Evolutionary conservation across 2,329 filamentous ascomycete genomes (phyloP).

Genomic region (Colletotrichum viniferum): DNA sequence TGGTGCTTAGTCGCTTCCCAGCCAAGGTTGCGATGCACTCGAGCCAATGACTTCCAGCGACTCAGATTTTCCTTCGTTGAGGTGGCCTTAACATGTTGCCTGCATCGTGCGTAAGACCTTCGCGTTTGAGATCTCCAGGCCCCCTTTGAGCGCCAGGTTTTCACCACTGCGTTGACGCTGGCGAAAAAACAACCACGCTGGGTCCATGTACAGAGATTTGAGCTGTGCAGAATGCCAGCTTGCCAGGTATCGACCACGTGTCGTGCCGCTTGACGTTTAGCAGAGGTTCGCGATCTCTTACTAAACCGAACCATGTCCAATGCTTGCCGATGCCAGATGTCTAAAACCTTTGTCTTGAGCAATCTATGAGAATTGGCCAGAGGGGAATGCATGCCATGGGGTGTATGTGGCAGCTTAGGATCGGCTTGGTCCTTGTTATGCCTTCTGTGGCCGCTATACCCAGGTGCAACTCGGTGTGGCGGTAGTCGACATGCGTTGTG

Average conservation of each 20-base stretch:
- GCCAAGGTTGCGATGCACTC: not conserved
- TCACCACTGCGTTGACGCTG: not conserved
- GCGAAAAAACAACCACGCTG: conserved; percentile 6
- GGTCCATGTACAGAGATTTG: not conserved
- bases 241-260: conserved; percentile 2
- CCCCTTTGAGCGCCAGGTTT: not conserved
- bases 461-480: not conserved
- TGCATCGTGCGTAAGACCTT: conserved; percentile 15
- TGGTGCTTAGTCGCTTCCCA: not conserved
- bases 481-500: not conserved
- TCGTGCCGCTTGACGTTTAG: not conserved
- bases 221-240: not conserved
- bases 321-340: conserved; percentile 3
- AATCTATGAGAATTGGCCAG: not conserved
- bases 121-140: conserved; percentile 12
- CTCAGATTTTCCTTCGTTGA: conserved; percentile 5
- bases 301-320: not conserved
- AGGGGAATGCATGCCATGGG: not conserved
- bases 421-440: not conserved
- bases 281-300: not conserved
- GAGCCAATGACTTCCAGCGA: conserved; percentile 10
- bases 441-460: not conserved
- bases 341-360: conserved; percentile 7
- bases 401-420: not conserved
- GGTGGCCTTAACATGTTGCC: conserved; percentile 13